Conservation (phyloP, 352 stramenopile species). For the Phytophthora sojae region DNA sequence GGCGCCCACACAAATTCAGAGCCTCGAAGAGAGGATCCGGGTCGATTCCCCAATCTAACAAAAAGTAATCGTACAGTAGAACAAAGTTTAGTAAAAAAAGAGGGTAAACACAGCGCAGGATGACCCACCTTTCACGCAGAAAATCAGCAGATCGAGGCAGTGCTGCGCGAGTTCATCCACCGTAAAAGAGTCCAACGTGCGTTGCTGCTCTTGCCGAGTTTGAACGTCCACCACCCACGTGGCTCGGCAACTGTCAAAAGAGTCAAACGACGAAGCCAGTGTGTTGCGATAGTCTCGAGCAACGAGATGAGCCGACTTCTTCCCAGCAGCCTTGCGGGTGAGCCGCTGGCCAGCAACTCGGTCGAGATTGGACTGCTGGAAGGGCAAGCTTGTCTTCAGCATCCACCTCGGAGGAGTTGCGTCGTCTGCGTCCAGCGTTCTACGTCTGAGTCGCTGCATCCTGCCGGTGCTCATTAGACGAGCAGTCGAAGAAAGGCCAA, state of each 20-base stretch:
- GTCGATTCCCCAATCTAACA: constrained; percentile 72
- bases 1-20: constrained; percentile 66
- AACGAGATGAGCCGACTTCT: constrained; percentile 55
- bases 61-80: background rate
- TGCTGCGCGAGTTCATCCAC: constrained; percentile 55
- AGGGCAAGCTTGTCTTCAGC: constrained; percentile 58
- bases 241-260: constrained; percentile 58
- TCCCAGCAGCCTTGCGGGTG: constrained; percentile 39
- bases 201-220: constrained; percentile 31
- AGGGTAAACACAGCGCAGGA: background rate
- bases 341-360: constrained; percentile 52
- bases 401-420: constrained; percentile 63
- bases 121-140: constrained; percentile 59
- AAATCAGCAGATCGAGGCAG: constrained; percentile 62
- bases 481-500: constrained; percentile 52
- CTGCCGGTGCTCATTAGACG: constrained; percentile 27
- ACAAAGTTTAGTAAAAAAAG: constrained; percentile 1
- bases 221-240: constrained; percentile 56
- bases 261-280: constrained; percentile 38
- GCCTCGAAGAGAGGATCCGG: constrained; percentile 69
- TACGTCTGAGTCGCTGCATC: background rate
- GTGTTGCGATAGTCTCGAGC: constrained; percentile 55
- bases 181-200: constrained; percentile 37
- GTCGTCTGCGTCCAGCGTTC: constrained; percentile 9
- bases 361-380: constrained; percentile 67